These are phyloP conservation scores for Fistulifera pelliculosa DNA, from an alignment of 108 stramenopile species.

Conservation along the genomic window DNA sequence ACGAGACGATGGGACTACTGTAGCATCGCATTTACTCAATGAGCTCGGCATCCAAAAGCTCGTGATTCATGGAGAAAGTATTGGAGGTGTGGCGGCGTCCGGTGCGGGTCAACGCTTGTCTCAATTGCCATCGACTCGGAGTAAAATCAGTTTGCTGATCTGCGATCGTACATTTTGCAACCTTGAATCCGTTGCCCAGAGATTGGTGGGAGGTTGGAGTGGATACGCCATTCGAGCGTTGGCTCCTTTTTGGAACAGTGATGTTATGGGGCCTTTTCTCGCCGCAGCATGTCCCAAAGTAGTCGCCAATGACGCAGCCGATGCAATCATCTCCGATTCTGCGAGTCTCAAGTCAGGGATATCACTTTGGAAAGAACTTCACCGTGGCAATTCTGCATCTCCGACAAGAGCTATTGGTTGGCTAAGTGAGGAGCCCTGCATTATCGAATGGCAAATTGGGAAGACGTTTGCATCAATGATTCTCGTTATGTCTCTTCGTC, in stretches of 20 bases:
- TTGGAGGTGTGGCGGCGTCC: slow-evolving; percentile 79
- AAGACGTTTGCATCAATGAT: slow-evolving; percentile 42
- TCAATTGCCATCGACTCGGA: slow-evolving; percentile 4
- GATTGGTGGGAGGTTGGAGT: slow-evolving; percentile 77
- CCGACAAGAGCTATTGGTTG: slow-evolving; percentile 53
- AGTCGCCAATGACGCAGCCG: slow-evolving; percentile 76
- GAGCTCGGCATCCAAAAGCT: slow-evolving; percentile 42
- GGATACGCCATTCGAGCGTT: slow-evolving; percentile 67
- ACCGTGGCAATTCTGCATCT: slow-evolving; percentile 19
- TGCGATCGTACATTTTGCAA: slow-evolving; percentile 88
- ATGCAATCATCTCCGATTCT: slow-evolving; percentile 74
- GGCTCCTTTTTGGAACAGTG: slow-evolving; percentile 74
- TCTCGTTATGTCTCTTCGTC: slow-evolving; percentile 6
- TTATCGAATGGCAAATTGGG: slow-evolving; percentile 71
- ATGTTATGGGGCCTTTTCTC: slow-evolving; percentile 74
- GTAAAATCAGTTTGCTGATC: slow-evolving; percentile 46
- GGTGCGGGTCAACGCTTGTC: slow-evolving; percentile 51
- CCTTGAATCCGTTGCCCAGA: slow-evolving; percentile 70
- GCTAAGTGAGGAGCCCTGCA: slow-evolving; percentile 67
- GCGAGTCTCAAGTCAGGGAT: slow-evolving; percentile 75
- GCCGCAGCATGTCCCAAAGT: slow-evolving; percentile 73
- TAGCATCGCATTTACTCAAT: slow-evolving; percentile 51
- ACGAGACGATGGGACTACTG: slow-evolving; percentile 55
- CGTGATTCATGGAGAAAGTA: slow-evolving; percentile 80
- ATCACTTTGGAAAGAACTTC: slow-evolving; percentile 61